phyloP scores from a whole-genome alignment of 1,139 yeast species.

The Pichia kudriavzevii region DNA sequence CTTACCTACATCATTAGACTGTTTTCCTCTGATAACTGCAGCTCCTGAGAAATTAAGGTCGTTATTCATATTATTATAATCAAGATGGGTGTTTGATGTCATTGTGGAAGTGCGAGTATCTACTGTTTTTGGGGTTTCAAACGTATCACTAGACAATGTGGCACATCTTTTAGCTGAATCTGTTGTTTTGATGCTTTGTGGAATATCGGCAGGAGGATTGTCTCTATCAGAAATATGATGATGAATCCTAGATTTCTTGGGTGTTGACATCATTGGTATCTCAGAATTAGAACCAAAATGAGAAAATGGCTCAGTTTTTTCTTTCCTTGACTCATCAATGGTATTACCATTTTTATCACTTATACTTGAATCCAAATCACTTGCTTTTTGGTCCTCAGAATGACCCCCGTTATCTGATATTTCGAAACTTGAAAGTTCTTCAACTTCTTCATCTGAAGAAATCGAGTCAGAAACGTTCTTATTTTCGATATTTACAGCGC shows the following conservation, averaged over 20 bases:
- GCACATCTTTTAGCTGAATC: slow-evolving; percentile 10
- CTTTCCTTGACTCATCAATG: no score
- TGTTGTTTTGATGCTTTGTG: no score
- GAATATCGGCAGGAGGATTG: no score
- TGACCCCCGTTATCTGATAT: slow-evolving; percentile 14
- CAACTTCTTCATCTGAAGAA: slow-evolving; percentile 7
- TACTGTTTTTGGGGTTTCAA: slow-evolving; percentile 12
- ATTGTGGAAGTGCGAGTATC: slow-evolving; percentile 15
- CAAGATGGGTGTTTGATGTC: slow-evolving; percentile 7
- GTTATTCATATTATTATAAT: slow-evolving; percentile 1
- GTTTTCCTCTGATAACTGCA: background rate
- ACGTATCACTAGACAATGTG: slow-evolving; percentile 11
- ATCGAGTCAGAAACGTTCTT: background rate
- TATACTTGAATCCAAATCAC: no score
- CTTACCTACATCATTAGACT: background rate
- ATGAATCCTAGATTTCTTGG: slow-evolving; percentile 1
- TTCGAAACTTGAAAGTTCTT: slow-evolving; percentile 18
- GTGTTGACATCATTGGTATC: slow-evolving; percentile 1
- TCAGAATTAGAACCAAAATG: slow-evolving; percentile 3
- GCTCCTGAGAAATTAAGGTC: slow-evolving; percentile 3
- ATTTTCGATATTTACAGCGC: background rate
- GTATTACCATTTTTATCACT: no score
- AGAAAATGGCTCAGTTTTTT: no score
- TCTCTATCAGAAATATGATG: background rate
- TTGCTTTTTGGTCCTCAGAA: no score